phyloP scores from a whole-genome alignment of 371 early-diverging fungal genomes.

The Mucor indicus region DNA sequence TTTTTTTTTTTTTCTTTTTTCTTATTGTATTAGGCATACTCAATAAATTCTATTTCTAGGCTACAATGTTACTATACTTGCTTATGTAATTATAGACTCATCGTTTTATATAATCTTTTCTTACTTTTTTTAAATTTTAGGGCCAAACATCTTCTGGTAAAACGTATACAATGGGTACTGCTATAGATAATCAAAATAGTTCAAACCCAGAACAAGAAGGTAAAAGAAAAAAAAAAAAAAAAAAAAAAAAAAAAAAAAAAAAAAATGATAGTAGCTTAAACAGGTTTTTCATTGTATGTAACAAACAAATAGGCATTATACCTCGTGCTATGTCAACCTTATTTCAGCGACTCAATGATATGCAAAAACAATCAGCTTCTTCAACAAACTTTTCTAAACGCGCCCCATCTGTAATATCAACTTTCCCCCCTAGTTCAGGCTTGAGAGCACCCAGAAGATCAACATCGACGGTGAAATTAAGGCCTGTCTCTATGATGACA shows the following conservation, averaged over 20 bases:
- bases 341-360: slow-evolving; percentile 47
- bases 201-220: slow-evolving; percentile 51
- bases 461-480: slow-evolving; percentile 18
- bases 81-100: slow-evolving; percentile 70
- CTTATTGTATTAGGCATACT: no score
- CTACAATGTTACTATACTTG: slow-evolving; percentile 94
- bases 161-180: slow-evolving; percentile 98
- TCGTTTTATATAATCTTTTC: not conserved
- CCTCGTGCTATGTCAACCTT: slow-evolving; percentile 83
- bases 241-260: not conserved
- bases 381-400: not conserved
- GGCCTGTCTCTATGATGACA: slow-evolving; percentile 33
- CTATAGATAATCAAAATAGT: slow-evolving; percentile 56
- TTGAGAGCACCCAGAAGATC: slow-evolving; percentile 22
- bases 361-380: slow-evolving; percentile 1
- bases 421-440: slow-evolving; percentile 13
- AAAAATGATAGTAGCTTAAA: no score
- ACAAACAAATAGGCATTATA: slow-evolving; percentile 68
- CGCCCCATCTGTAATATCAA: slow-evolving; percentile 3
- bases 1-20: not conserved
- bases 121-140: slow-evolving; percentile 22
- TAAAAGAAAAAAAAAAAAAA: slow-evolving; percentile 3
- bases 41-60: slow-evolving; percentile 41
- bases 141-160: slow-evolving; percentile 95
- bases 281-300: no score